Conservation (phyloP, 768 basidiomycete species). For the Kwoniella shandongensis region DNA sequence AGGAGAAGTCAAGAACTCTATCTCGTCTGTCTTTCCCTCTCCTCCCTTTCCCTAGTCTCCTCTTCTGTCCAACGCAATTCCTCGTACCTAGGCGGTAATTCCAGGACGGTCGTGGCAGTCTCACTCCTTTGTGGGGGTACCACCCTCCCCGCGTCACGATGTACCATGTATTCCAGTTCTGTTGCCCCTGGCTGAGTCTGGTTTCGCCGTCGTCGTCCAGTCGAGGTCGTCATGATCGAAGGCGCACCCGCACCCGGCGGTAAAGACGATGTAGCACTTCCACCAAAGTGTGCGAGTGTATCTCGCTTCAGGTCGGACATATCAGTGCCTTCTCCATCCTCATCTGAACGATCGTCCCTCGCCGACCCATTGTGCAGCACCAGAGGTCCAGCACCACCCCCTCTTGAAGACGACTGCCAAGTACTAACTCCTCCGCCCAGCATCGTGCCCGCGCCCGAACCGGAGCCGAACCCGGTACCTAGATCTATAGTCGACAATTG, state of each 20-base stretch:
- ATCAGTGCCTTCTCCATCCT: slow-evolving; percentile 20
- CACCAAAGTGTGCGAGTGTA: slow-evolving; percentile 34
- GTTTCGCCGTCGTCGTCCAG: slow-evolving; percentile 15
- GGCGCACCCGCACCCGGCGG: slow-evolving; percentile 1
- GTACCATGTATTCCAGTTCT: slow-evolving; percentile 42
- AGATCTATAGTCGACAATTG: no score
- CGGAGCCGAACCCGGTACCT: background rate
- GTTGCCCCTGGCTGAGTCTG: slow-evolving; percentile 12
- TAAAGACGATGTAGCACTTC: slow-evolving; percentile 1
- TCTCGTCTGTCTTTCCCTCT: slow-evolving; percentile 12
- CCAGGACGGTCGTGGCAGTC: slow-evolving; percentile 17
- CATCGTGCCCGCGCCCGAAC: no score
- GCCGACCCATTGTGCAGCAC: slow-evolving; percentile 22
- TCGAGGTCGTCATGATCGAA: background rate
- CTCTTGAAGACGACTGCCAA: background rate
- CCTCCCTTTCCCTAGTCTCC: slow-evolving; percentile 6
- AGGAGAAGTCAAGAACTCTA: background rate
- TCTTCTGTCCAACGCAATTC: slow-evolving; percentile 43
- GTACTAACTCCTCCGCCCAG: no score
- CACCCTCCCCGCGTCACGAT: slow-evolving; percentile 41
- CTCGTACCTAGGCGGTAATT: slow-evolving; percentile 47
- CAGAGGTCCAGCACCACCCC: slow-evolving; percentile 17
- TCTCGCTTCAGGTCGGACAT: slow-evolving; percentile 42
- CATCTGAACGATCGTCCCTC: background rate
- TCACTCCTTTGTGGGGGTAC: background rate